phyloP scores from a whole-genome alignment of 257 asterid species.

The Fraxinus excelsior region DNA sequence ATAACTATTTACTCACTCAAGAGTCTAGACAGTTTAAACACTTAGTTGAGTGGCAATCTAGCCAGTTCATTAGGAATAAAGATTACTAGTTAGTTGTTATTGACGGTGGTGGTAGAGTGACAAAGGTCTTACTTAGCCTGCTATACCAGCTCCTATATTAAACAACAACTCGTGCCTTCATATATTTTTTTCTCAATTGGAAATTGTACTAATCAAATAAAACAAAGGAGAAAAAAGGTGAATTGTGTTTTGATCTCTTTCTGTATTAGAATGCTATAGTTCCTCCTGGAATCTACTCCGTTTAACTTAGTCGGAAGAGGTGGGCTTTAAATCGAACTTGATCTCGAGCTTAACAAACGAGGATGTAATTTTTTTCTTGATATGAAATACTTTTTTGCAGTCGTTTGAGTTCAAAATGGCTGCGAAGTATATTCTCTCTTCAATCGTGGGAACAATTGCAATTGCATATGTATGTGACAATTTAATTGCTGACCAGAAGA shows the following conservation, averaged over 20 bases:
- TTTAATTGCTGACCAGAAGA: constrained; percentile 26
- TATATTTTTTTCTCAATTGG: not conserved
- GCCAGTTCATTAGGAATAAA: not conserved
- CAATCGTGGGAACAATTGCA: constrained; percentile 17
- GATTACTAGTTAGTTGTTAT: not conserved
- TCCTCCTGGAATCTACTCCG: not conserved
- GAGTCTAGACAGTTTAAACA: not conserved
- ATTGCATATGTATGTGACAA: constrained; percentile 28
- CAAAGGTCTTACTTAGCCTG: not conserved
- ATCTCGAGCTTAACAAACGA: not conserved
- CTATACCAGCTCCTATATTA: not conserved
- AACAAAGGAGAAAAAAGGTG: not conserved
- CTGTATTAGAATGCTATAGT: not conserved
- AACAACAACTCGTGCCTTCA: not conserved
- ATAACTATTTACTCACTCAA: not conserved
- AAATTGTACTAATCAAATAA: not conserved
- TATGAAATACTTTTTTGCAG: constrained; percentile 8
- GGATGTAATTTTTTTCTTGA: not conserved
- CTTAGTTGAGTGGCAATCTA: not conserved
- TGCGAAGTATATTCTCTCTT: constrained; percentile 14
- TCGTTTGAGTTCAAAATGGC: constrained; percentile 25
- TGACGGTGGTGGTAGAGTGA: not conserved
- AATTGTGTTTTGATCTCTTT: not conserved
- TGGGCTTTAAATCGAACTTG: not conserved
- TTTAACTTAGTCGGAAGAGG: not conserved